These are phyloP conservation scores for Ampelomyces quisqualis DNA, from an alignment of 2,329 filamentous ascomycete genomes.

Conservation along the genomic window DNA sequence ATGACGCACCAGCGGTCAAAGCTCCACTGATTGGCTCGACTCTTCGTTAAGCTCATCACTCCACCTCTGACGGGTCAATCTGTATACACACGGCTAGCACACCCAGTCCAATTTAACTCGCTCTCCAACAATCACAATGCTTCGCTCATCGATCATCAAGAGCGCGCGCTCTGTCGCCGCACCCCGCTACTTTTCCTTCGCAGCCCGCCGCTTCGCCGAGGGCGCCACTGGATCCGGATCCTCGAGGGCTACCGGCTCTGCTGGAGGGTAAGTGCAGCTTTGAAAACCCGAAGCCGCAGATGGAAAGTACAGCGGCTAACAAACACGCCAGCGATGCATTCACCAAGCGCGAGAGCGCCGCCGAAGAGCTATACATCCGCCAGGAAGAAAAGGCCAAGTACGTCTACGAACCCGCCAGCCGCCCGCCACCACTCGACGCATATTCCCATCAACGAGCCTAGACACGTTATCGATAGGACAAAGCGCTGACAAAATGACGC, in stretches of 20 bases:
- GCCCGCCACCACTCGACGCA: too few species aligned
- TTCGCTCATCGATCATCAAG: slow-evolving; percentile 45
- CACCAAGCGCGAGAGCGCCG: slow-evolving; percentile 84
- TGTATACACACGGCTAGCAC: slow-evolving; percentile 11
- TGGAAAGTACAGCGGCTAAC: too few species aligned
- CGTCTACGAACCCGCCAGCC: slow-evolving; percentile 20
- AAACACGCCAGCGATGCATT: slow-evolving; percentile 72
- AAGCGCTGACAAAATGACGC: slow-evolving; percentile 15
- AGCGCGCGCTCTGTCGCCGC: slow-evolving; percentile 42
- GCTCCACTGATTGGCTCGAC: slow-evolving; percentile 11
- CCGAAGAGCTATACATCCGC: slow-evolving; percentile 81
- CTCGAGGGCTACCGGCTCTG: slow-evolving; percentile 45
- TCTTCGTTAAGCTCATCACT: slow-evolving; percentile 19
- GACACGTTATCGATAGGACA: too few species aligned
- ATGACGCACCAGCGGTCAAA: slow-evolving; percentile 24
- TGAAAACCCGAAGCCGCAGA: too few species aligned
- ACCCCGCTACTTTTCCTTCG: slow-evolving; percentile 47
- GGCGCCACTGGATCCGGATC: slow-evolving; percentile 49
- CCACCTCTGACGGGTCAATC: slow-evolving; percentile 25
- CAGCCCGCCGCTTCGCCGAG: slow-evolving; percentile 47
- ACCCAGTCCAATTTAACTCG: slow-evolving; percentile 8
- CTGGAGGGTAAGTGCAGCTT: slow-evolving; percentile 34
- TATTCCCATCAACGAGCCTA: too few species aligned
- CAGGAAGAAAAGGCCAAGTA: slow-evolving; percentile 86
- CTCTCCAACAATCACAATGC: slow-evolving; percentile 29